A percentile compares a stretch with the other conserved stretches of the same genome.
phyloP scores from a whole-genome alignment of 768 basidiomycete genomes.

The Hericium alpestre region DNA sequence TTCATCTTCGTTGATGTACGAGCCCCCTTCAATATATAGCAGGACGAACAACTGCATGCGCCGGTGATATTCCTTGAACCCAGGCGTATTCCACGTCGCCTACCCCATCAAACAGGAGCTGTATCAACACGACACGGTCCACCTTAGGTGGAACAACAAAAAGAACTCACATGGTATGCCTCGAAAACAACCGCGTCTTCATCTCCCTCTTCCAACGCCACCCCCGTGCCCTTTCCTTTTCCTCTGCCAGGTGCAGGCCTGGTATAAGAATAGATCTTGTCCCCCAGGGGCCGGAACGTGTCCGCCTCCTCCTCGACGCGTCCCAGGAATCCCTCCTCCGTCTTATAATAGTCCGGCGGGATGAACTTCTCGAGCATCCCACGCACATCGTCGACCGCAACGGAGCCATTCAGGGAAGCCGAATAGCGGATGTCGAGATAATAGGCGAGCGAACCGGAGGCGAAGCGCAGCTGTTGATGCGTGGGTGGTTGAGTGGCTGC shows the following conservation, averaged over 20 bases:
- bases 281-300: slow-evolving; percentile 68
- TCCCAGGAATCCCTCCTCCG: slow-evolving; percentile 53
- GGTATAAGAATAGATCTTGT: slow-evolving; percentile 66
- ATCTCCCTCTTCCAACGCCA: slow-evolving; percentile 36
- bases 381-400: slow-evolving; percentile 81
- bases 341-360: slow-evolving; percentile 67
- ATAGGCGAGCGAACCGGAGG: slow-evolving; percentile 78
- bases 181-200: slow-evolving; percentile 69
- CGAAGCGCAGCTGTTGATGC: slow-evolving; percentile 57
- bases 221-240: slow-evolving; percentile 53
- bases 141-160: not conserved
- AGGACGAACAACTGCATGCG: slow-evolving; percentile 91
- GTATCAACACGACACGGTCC: not conserved
- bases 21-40: slow-evolving; percentile 91
- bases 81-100: slow-evolving; percentile 77
- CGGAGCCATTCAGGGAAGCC: slow-evolving; percentile 51
- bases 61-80: slow-evolving; percentile 84
- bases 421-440: slow-evolving; percentile 63
- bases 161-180: slow-evolving; percentile 71
- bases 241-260: slow-evolving; percentile 35
- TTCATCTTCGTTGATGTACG: slow-evolving; percentile 90
- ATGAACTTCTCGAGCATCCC: slow-evolving; percentile 67
- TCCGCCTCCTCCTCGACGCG: slow-evolving; percentile 71
- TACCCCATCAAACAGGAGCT: slow-evolving; percentile 21
- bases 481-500: not conserved